Percentiles rank a stretch among this genome's conserved stretches.
Conservation (phyloP, 225 moss, liverwort and hornwort species). For the Marchantia paleacea region DNA sequence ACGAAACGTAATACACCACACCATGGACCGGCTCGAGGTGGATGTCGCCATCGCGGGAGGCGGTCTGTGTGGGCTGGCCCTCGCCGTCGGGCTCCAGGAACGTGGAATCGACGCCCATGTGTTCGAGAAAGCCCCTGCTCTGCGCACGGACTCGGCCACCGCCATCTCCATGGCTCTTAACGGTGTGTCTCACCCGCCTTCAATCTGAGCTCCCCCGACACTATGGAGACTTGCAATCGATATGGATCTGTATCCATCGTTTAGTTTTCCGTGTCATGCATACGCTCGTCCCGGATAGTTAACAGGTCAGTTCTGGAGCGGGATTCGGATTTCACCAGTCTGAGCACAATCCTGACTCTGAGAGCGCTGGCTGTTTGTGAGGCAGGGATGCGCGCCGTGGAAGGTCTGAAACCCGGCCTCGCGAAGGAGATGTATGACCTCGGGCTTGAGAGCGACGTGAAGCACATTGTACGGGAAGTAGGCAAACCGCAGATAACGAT, state of each 20-base stretch:
- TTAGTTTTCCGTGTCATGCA: too few species aligned
- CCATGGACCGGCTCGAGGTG: conserved; percentile 31
- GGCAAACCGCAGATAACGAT: conserved; percentile 22
- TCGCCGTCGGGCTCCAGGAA: conserved; percentile 54
- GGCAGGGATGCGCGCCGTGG: conserved; percentile 51
- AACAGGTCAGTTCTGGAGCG: too few species aligned
- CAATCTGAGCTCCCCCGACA: too few species aligned
- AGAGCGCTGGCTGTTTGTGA: background rate
- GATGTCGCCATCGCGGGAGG: conserved; percentile 56
- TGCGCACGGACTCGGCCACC: conserved; percentile 43
- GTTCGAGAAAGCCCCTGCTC: conserved; percentile 41
- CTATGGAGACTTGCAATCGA: too few species aligned
- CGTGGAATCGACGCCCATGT: conserved; percentile 47
- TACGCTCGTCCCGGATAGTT: too few species aligned
- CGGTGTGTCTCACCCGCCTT: conserved; percentile 22
- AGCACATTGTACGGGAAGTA: background rate
- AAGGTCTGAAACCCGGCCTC: conserved; percentile 46
- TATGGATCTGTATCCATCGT: too few species aligned
- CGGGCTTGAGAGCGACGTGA: conserved; percentile 21
- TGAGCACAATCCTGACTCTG: too few species aligned
- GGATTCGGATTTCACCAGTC: too few species aligned
- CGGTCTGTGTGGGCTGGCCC: conserved; percentile 43
- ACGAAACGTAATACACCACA: too few species aligned
- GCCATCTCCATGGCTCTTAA: conserved; percentile 44
- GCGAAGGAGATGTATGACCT: conserved; percentile 20